Conservation (phyloP, 345 rosid species). For the Brassica juncea region DNA sequence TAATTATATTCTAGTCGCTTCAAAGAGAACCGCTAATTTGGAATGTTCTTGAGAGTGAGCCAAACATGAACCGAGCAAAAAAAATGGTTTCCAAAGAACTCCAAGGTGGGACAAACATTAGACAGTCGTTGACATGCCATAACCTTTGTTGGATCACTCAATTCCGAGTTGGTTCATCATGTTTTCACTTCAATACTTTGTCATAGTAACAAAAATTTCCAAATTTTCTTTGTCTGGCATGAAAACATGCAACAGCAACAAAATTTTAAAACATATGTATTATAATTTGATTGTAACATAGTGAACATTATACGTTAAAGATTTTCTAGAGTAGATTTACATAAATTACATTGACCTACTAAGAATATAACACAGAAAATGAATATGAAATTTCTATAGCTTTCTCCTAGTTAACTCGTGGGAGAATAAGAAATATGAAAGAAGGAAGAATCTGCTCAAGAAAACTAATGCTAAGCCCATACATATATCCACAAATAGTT, state of each 20-base stretch:
- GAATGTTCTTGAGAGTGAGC: too few relatives aligned
- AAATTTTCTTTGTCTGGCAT: not conserved
- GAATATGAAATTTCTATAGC: not conserved
- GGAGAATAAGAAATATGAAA: slow-evolving; percentile 21
- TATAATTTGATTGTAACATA: not conserved
- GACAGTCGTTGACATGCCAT: too few relatives aligned
- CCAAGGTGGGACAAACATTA: too few relatives aligned
- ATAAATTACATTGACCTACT: slow-evolving; percentile 25
- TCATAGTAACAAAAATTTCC: not conserved
- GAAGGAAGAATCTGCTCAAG: slow-evolving; percentile 25
- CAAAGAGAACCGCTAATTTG: too few relatives aligned
- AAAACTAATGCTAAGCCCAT: slow-evolving; percentile 16
- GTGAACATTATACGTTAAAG: not conserved
- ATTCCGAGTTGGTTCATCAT: not conserved
- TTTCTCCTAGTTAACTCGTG: slow-evolving; percentile 27
- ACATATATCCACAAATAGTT: not conserved
- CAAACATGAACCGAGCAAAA: too few relatives aligned
- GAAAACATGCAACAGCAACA: not conserved
- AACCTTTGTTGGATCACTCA: not conserved
- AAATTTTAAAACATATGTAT: not conserved
- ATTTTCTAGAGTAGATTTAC: slow-evolving; percentile 7
- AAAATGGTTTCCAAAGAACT: too few relatives aligned
- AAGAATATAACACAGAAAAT: not conserved
- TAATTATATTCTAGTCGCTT: too few relatives aligned
- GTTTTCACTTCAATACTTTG: not conserved